Conservation (phyloP, 73 alveolate species). For the Paramecium pentaurelia region DNA sequence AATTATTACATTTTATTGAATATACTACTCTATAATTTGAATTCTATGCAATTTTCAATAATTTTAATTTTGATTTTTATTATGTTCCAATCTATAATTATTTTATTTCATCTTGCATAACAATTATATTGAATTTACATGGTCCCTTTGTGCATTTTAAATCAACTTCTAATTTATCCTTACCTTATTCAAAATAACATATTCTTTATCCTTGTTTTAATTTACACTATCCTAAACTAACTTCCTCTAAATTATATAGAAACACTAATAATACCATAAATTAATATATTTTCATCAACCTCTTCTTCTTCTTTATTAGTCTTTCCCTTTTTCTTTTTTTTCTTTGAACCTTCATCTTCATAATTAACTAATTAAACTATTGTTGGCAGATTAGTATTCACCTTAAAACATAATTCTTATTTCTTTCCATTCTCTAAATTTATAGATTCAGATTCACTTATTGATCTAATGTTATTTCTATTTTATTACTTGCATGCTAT, state of each 20-base stretch:
- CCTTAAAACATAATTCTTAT: not conserved
- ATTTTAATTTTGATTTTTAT: not conserved
- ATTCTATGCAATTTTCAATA: not conserved
- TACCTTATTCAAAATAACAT: not conserved
- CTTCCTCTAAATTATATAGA: not conserved
- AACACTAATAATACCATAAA: not conserved
- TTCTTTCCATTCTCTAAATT: not conserved
- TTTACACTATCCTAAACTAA: not conserved
- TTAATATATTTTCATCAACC: not conserved
- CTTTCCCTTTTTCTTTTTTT: not conserved
- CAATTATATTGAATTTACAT: not conserved
- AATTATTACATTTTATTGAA: not conserved
- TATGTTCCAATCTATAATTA: not conserved
- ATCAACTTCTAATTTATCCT: not conserved
- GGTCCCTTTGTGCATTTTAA: constrained; percentile 7
- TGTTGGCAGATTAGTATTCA: not conserved
- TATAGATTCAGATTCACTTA: not conserved
- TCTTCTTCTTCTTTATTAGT: not conserved
- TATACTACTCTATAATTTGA: not conserved
- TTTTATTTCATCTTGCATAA: not conserved
- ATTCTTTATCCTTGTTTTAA: not conserved
- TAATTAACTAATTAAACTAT: not conserved
- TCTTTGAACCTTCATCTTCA: not conserved
- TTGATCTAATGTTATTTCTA: not conserved
- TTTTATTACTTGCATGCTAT: not conserved